Conservation (phyloP, 2,329 filamentous ascomycete genomes). For the Aspergillus ochraceus region DNA sequence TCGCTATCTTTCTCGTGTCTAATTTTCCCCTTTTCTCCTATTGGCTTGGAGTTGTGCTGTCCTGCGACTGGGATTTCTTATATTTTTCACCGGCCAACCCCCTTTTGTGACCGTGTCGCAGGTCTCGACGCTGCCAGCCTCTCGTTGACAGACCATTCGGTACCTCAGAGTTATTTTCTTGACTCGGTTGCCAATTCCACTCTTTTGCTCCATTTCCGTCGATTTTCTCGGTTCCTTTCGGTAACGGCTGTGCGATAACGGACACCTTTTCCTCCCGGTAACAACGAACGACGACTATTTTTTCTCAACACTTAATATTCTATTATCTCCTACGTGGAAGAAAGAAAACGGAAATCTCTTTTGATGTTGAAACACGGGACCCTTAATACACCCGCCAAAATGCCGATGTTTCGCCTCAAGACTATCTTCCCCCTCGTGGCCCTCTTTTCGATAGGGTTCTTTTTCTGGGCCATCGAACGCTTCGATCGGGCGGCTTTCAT, state of each 20-base stretch:
- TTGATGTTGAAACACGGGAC: slow-evolving; percentile 32
- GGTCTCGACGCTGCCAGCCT: slow-evolving; percentile 37
- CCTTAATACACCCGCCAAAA: slow-evolving; percentile 30
- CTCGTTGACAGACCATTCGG: slow-evolving; percentile 32
- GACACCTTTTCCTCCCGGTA: not conserved
- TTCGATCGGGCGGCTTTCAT: slow-evolving; percentile 39
- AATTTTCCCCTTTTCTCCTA: slow-evolving; percentile 1
- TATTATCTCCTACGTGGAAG: not conserved
- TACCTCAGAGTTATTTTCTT: slow-evolving; percentile 2
- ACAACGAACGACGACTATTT: slow-evolving; percentile 2
- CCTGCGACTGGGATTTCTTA: not conserved
- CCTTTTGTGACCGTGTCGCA: slow-evolving; percentile 30
- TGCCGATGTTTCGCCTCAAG: slow-evolving; percentile 42
- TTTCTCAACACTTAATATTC: slow-evolving; percentile 16
- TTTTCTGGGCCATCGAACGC: slow-evolving; percentile 43
- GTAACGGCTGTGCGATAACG: slow-evolving; percentile 12
- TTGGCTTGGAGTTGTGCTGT: slow-evolving; percentile 1
- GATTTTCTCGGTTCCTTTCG: slow-evolving; percentile 3
- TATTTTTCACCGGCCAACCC: not conserved
- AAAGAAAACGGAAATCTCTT: slow-evolving; percentile 2
- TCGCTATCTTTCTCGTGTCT: slow-evolving; percentile 4
- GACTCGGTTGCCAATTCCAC: slow-evolving; percentile 19
- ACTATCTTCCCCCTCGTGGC: slow-evolving; percentile 40
- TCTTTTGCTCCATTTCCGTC: slow-evolving; percentile 17
- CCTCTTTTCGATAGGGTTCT: slow-evolving; percentile 39